Base-by-base conservation (phyloP, 495 filamentous ascomycete genomes). In the Penicillium ucsense region DNA sequence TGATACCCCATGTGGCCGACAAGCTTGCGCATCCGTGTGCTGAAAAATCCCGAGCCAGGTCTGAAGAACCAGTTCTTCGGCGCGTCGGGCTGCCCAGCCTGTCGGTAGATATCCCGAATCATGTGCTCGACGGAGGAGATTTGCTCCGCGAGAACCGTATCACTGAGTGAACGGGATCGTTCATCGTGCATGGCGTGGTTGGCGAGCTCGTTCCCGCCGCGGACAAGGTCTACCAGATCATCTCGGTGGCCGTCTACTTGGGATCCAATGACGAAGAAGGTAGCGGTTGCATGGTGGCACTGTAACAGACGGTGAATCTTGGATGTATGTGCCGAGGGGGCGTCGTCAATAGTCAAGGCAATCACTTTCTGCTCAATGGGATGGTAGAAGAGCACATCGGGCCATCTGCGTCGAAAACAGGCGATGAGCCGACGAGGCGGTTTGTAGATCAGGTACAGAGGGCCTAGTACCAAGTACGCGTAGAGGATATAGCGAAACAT, bases 161-260 rank as follows among this genome's bases (percentile, higher is more conserved):
- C 52, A 39, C 54, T 60, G 9, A 77, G 49, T 5, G 57, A 63
- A 45, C 77, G 66, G 28, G 79, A 81, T 4, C 85, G 79, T 65
- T 91, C 86, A 65, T 95, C 88, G 58, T 75, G 71, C 85, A 89
- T 89, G 4, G 83, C 88, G 62, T 95, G 88, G 63, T 94, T 94
- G 38, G 76, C 88, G 7, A 90, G 71, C 60, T 90, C 86, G 55
- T 83, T 80, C 5, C 83, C 83, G 9, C 60, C 67, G 12, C 71
- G 60, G n/a, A 90, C 70, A 3, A 89, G 61, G 35, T 83, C 72
- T 35, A 72, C 58, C 27, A 92, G 70, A 0, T 76, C 65, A 3
- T 68, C 55, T 62, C 86, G 80, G 20, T 76, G 64, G 0, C 80
- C 83, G 0, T 68, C 35, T 0, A 89, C 79, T 62, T 95, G 87